Conservation (phyloP, 768 basidiomycete species). For the Suillus discolor region DNA sequence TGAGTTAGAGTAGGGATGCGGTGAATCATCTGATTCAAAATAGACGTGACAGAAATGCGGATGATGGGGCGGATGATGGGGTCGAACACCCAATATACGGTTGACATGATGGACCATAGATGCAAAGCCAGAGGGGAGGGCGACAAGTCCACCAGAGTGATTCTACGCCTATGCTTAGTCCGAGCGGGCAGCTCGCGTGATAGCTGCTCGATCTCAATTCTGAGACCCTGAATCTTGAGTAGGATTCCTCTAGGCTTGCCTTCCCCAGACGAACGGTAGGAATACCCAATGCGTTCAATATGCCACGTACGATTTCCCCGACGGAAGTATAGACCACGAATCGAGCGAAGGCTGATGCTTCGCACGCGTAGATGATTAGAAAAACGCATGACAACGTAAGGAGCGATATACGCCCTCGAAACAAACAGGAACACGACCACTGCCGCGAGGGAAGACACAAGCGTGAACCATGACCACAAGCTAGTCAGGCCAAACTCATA, state of each 20-base stretch:
- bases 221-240: conserved; percentile 63
- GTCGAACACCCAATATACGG: conserved; percentile 49
- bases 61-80: conserved; percentile 64
- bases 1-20: conserved; percentile 71
- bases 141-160: conserved; percentile 43
- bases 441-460: conserved; percentile 53
- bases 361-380: conserved; percentile 67
- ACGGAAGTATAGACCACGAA: conserved; percentile 74
- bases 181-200: conserved; percentile 20
- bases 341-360: conserved; percentile 75
- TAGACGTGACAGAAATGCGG: conserved; percentile 54
- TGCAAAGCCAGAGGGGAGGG: conserved; percentile 38
- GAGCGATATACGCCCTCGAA: conserved; percentile 66
- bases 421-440: conserved; percentile 57
- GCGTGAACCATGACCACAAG: conserved; percentile 39
- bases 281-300: conserved; percentile 66
- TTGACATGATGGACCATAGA: conserved; percentile 34
- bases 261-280: conserved; percentile 54
- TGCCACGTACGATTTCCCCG: conserved; percentile 54
- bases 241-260: conserved; percentile 56
- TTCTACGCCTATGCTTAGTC: conserved; percentile 38
- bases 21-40: conserved; percentile 60
- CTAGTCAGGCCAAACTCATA: conserved; percentile 6
- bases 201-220: conserved; percentile 47
- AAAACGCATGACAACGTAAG: conserved; percentile 59